These are phyloP conservation scores for Candida pseudoglaebosa DNA, from an alignment of 805 yeast species.

Conservation along the genomic window DNA sequence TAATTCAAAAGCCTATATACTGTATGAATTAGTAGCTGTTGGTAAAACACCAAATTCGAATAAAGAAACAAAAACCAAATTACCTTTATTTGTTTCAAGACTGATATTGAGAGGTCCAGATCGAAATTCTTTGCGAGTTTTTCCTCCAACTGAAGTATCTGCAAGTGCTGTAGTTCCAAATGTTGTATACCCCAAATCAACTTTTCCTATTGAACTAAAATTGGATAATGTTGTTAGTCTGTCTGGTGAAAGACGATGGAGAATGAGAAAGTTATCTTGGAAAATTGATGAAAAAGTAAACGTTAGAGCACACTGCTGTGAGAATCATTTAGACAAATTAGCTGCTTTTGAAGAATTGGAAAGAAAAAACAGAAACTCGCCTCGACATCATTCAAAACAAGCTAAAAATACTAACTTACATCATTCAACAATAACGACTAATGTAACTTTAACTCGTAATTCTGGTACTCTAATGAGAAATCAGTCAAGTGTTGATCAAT, in stretches of 20 bases:
- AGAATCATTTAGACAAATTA: constrained; percentile 50
- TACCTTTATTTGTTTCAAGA: constrained; percentile 73
- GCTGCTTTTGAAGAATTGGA: constrained; percentile 39
- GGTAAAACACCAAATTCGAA: constrained; percentile 26
- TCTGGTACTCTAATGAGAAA: constrained; percentile 3
- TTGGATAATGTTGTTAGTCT: constrained; percentile 63
- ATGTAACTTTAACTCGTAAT: constrained; percentile 11
- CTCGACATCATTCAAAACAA: constrained; percentile 4
- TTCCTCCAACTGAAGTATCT: constrained; percentile 91
- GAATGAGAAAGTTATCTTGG: constrained; percentile 88
- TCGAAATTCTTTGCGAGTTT: constrained; percentile 80
- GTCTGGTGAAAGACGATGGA: constrained; percentile 68
- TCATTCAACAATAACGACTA: constrained; percentile 28
- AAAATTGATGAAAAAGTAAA: constrained; percentile 79
- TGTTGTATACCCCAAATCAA: constrained; percentile 82
- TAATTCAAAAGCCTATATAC: constrained; percentile 47
- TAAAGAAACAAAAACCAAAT: constrained; percentile 32
- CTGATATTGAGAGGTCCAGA: constrained; percentile 80
- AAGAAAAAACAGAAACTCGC: constrained; percentile 9
- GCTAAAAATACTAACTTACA: constrained; percentile 17
- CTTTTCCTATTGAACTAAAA: constrained; percentile 77
- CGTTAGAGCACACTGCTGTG: constrained; percentile 56
- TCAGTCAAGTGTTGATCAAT: neutral
- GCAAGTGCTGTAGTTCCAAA: constrained; percentile 87
- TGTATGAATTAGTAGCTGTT: constrained; percentile 72